phyloP scores from a whole-genome alignment of 1,284 basidiomycete genomes.

The Leccinum subspadiceum region DNA sequence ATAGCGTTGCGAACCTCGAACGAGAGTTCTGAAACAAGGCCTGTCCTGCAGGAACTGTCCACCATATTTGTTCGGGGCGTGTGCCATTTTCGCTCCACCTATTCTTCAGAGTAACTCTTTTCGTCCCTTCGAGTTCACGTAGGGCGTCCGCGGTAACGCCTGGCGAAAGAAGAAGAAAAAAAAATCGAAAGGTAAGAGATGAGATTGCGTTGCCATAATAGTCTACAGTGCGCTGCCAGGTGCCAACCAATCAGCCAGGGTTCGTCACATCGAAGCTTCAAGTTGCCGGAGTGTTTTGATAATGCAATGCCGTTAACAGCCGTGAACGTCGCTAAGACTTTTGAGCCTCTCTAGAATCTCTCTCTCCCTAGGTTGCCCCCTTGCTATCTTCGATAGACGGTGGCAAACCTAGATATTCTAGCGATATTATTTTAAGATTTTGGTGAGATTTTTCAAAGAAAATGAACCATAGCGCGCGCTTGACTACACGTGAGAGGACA shows the following conservation, averaged over 20 bases:
- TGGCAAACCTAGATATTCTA: not conserved
- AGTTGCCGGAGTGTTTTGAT: conserved; percentile 12
- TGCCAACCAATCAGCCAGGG: conserved; percentile 1
- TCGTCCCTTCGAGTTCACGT: not conserved
- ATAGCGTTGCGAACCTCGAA: not conserved
- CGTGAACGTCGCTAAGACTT: conserved; percentile 5
- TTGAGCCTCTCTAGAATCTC: not conserved
- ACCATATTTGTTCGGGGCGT: not conserved
- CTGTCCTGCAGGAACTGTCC: not conserved
- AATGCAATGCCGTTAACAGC: conserved; percentile 23
- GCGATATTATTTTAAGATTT: not conserved
- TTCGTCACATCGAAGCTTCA: conserved; percentile 9
- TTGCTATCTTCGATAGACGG: not conserved
- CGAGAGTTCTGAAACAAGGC: conserved; percentile 1
- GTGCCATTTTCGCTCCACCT: not conserved
- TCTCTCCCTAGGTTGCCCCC: not conserved
- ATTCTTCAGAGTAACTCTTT: not conserved
- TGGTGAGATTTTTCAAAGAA: conserved; percentile 3
- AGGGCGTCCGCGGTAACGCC: conserved; percentile 21
- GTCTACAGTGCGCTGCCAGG: conserved; percentile 13
- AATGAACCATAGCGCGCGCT: conserved; percentile 1
- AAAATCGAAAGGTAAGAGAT: conserved; percentile 1
- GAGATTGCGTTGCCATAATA: conserved; percentile 26
- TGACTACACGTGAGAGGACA: conserved; percentile 18
- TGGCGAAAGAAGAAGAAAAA: not conserved